These are phyloP conservation scores for Groenewaldozyma sp. DNA, from an alignment of 1,139 yeast genomes.

Conservation along the genomic window DNA sequence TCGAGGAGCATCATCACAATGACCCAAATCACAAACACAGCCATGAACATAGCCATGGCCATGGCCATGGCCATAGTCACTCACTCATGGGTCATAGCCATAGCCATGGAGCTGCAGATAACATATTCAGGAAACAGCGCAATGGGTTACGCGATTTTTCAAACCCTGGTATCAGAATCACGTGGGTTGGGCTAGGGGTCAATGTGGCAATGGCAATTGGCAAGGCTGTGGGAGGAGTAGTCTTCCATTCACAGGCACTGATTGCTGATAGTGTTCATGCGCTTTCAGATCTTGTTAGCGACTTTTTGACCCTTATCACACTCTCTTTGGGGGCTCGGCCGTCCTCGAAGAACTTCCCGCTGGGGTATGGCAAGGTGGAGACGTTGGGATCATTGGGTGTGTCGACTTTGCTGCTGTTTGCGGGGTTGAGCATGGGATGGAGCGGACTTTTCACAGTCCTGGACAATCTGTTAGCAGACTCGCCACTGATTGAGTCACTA, in stretches of 20 bases:
- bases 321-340: slow-evolving; percentile 65
- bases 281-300: slow-evolving; percentile 80
- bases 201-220: slow-evolving; percentile 80
- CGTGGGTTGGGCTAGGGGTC: slow-evolving; percentile 81
- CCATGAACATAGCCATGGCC: slow-evolving; percentile 7
- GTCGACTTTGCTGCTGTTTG: slow-evolving; percentile 68
- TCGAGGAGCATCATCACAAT: too few relatives aligned
- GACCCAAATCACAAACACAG: slow-evolving; percentile 4
- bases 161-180: slow-evolving; percentile 87
- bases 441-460: slow-evolving; percentile 62
- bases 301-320: slow-evolving; percentile 78
- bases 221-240: slow-evolving; percentile 81
- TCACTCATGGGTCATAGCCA: slow-evolving; percentile 23
- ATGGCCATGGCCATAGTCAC: slow-evolving; percentile 16
- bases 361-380: slow-evolving; percentile 90
- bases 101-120: slow-evolving; percentile 23
- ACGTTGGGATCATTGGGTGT: slow-evolving; percentile 87
- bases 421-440: slow-evolving; percentile 92
- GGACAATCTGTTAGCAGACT: slow-evolving; percentile 31
- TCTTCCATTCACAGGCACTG: slow-evolving; percentile 89
- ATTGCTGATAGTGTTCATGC: slow-evolving; percentile 94
- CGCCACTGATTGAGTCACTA: slow-evolving; percentile 12
- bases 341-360: slow-evolving; percentile 62
- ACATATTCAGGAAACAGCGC: slow-evolving; percentile 21
- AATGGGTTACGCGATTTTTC: slow-evolving; percentile 26